Percentiles rank a stretch among this genome's conserved stretches.
These are phyloP conservation scores for Mycena latifolia DNA, from an alignment of 768 basidiomycete species.

Conservation along the genomic window DNA sequence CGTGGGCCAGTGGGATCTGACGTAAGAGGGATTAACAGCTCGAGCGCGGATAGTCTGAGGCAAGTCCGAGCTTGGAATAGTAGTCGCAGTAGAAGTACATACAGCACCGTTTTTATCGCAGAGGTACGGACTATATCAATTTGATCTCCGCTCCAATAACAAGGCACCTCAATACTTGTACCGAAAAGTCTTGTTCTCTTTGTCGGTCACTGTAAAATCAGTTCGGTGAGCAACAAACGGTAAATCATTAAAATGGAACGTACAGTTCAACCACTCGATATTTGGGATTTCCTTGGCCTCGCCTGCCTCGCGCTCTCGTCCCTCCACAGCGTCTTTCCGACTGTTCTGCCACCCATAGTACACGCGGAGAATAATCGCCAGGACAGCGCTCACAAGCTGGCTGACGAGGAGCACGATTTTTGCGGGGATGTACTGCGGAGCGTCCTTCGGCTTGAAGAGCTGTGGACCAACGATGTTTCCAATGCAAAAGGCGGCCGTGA, in stretches of 20 bases:
- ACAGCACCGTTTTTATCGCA: too few species aligned
- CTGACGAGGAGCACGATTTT: conserved; percentile 33
- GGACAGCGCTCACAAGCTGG: conserved; percentile 7
- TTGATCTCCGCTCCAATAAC: too few species aligned
- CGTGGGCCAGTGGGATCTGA: too few species aligned
- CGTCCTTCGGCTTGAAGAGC: conserved; percentile 34
- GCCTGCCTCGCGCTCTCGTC: conserved; percentile 2
- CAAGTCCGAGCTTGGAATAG: too few species aligned
- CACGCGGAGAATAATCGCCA: conserved; percentile 21
- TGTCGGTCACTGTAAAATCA: conserved; percentile 13
- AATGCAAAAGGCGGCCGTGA: conserved; percentile 29
- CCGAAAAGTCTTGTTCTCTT: conserved; percentile 24
- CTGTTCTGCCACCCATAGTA: conserved; percentile 32
- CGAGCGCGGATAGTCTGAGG: too few species aligned
- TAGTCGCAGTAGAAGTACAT: too few species aligned
- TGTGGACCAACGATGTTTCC: conserved; percentile 35
- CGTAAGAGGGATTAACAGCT: too few species aligned
- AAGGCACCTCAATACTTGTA: conserved; percentile 26
- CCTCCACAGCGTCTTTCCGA: conserved; percentile 7
- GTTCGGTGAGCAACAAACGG: neutral
- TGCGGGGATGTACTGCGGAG: conserved; percentile 32
- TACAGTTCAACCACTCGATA: conserved; percentile 32
- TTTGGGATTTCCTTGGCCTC: conserved; percentile 14
- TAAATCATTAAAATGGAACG: too few species aligned
- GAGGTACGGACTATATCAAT: too few species aligned